Conservation (phyloP, 371 early-diverging fungal species). For the Rhizopus arrhizus region DNA sequence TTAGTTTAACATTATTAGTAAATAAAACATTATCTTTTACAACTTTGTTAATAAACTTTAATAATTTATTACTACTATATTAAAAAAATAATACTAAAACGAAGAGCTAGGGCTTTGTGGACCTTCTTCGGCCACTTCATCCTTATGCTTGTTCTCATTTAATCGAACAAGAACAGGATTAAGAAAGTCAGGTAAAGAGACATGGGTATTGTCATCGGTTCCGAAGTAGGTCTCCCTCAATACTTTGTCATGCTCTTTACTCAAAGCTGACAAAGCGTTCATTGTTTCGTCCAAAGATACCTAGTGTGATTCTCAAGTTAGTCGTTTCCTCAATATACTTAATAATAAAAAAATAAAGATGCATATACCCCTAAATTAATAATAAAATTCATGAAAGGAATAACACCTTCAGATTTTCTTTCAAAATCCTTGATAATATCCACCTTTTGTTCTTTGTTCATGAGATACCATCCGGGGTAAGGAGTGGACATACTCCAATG, state of each 20-base stretch:
- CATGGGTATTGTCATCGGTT: conserved; percentile 12
- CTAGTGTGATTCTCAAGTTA: conserved; percentile 23
- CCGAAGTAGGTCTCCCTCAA: conserved; percentile 5
- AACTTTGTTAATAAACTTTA: conserved; percentile 11
- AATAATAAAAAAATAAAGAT: conserved; percentile 13
- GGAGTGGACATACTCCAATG: conserved; percentile 21
- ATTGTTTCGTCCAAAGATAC: conserved; percentile 21
- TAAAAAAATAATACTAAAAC: conserved; percentile 10
- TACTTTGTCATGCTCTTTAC: conserved; percentile 12
- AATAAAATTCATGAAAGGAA: conserved; percentile 11
- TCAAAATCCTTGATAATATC: conserved; percentile 8
- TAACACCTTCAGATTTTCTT: conserved; percentile 13
- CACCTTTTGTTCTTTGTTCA: conserved; percentile 20
- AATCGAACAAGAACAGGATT: conserved; percentile 16
- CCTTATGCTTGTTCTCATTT: conserved; percentile 18
- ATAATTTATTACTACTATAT: conserved; percentile 5
- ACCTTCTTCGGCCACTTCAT: conserved; percentile 15
- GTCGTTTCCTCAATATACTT: conserved; percentile 18
- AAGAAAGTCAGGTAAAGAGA: conserved; percentile 18
- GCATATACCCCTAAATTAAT: conserved; percentile 19
- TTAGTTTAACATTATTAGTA: conserved; percentile 12
- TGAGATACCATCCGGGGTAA: conserved; percentile 11
- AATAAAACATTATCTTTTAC: conserved; percentile 11
- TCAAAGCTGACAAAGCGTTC: conserved; percentile 11
- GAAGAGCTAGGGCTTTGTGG: conserved; percentile 16